Conservation (phyloP, 163 green algal species). For the Volvox carteri region DNA sequence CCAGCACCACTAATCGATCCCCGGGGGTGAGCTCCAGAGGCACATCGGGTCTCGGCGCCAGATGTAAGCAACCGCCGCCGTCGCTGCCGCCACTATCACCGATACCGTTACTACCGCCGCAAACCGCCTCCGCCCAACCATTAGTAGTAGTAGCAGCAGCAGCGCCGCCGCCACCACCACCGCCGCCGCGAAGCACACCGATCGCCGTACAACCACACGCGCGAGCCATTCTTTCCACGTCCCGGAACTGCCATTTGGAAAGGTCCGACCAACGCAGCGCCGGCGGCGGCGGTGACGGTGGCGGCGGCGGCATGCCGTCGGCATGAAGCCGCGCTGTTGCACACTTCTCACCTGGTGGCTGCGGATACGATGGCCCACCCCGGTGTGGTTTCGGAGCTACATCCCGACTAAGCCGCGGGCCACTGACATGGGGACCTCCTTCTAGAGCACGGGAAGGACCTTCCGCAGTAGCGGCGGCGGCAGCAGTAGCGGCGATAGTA, state of each 20-base stretch:
- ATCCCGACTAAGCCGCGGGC: background rate
- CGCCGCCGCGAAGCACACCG: conserved; percentile 24
- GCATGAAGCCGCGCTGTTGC: no score
- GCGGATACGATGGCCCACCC: no score
- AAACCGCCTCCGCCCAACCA: no score
- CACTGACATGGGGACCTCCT: background rate
- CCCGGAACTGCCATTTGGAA: background rate
- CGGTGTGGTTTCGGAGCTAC: no score
- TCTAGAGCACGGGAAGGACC: background rate
- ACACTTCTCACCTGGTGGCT: no score
- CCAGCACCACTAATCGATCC: conserved; percentile 41
- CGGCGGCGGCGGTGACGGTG: background rate
- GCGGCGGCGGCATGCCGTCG: background rate
- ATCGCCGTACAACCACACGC: conserved; percentile 37
- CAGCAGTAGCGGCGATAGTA: no score
- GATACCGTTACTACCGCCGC: background rate
- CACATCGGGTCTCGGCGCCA: conserved; percentile 26
- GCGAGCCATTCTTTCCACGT: background rate
- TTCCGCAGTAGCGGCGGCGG: background rate
- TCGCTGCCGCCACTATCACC: background rate
- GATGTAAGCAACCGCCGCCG: background rate
- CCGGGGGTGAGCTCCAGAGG: background rate
- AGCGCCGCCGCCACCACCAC: background rate
- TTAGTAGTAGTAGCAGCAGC: no score
- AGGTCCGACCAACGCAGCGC: background rate